Conservation (phyloP, 2,329 filamentous ascomycete genomes). For the Samsoniella hepiali region DNA sequence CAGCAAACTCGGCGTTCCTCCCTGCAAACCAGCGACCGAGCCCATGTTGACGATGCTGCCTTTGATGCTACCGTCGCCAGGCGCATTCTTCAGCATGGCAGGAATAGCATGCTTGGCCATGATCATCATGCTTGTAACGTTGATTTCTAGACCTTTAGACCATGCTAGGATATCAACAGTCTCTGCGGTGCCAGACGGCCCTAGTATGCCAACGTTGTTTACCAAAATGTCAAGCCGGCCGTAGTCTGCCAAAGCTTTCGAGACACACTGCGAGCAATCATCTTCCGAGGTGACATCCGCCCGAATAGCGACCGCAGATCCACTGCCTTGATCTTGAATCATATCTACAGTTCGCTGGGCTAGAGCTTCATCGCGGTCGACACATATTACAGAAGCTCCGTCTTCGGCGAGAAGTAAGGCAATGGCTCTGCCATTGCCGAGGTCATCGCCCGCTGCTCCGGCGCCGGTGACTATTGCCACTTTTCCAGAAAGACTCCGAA, state of each 20-base stretch:
- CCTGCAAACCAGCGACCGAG: conserved; percentile 54
- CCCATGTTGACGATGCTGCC: conserved; percentile 61
- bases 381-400: conserved; percentile 56
- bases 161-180: conserved; percentile 59
- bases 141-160: conserved; percentile 56
- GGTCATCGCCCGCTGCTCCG: conserved; percentile 43
- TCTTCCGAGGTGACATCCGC: conserved; percentile 53
- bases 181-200: conserved; percentile 56
- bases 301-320: conserved; percentile 40
- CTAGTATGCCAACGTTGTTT: conserved; percentile 46
- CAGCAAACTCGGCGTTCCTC: conserved; percentile 42
- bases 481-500: conserved; percentile 30
- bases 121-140: conserved; percentile 62
- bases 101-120: conserved; percentile 62
- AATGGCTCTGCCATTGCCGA: conserved; percentile 58
- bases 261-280: conserved; percentile 47
- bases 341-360: conserved; percentile 54
- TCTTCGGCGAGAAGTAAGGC: conserved; percentile 59
- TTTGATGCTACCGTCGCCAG: conserved; percentile 34
- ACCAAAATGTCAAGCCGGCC: conserved; percentile 44
- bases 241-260: conserved; percentile 44
- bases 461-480: conserved; percentile 54
- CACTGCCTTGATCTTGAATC: conserved; percentile 39
- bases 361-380: conserved; percentile 49
- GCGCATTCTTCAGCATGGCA: conserved; percentile 52